A percentile compares a stretch with the other conserved stretches of the same genome.
Evolutionary conservation across 257 asterid species (phyloP).

Genomic region (Nicotiana knightiana): DNA sequence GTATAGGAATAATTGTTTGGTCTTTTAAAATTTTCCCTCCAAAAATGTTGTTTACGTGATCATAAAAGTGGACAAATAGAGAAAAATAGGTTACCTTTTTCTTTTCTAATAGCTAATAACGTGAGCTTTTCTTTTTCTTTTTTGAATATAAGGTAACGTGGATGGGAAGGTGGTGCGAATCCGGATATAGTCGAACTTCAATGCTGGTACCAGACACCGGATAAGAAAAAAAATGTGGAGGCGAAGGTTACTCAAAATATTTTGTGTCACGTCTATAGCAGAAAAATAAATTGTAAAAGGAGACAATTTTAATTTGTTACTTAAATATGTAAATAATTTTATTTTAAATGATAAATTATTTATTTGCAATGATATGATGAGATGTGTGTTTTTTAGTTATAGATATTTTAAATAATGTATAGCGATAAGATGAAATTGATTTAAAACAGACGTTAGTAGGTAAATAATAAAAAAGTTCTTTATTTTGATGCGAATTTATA

Average conservation of each 20-base stretch:
- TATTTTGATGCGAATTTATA: neutral
- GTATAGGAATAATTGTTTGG: neutral
- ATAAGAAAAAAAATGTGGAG: too few relatives aligned
- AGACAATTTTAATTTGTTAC: neutral
- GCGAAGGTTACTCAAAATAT: neutral
- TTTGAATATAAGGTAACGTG: neutral
- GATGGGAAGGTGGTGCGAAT: too few relatives aligned
- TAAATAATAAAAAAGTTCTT: too few relatives aligned
- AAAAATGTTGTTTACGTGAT: conserved; percentile 6
- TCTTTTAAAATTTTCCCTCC: conserved; percentile 6
- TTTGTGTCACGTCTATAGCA: neutral
- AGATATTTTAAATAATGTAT: neutral
- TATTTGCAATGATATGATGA: neutral
- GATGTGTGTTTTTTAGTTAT: neutral
- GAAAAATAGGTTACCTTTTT: neutral
- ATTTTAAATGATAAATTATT: neutral
- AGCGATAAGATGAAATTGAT: neutral
- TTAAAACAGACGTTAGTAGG: neutral
- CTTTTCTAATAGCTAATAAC: neutral
- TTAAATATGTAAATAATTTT: neutral
- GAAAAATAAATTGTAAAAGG: neutral
- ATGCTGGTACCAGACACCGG: too few relatives aligned
- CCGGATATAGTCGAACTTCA: too few relatives aligned
- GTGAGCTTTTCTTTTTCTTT: neutral
- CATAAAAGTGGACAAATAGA: conserved; percentile 1